Percentiles rank a stretch among this genome's conserved stretches.
These are phyloP conservation scores for Exutisphaerella laricina DNA, from an alignment of 2,329 filamentous ascomycete genomes.

Conservation along the genomic window DNA sequence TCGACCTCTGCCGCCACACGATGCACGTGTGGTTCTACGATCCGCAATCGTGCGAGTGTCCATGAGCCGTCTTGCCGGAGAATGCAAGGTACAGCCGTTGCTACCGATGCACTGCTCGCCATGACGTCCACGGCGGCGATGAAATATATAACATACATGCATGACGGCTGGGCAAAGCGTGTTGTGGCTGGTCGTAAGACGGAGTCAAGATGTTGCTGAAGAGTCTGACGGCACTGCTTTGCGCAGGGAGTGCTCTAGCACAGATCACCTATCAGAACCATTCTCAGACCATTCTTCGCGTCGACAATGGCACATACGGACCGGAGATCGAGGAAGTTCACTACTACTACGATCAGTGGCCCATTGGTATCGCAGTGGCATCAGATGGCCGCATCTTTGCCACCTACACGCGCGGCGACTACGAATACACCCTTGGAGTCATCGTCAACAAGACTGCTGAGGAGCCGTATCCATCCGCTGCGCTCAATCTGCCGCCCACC, in stretches of 20 bases:
- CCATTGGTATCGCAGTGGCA: constrained; percentile 42
- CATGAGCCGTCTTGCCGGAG: constrained; percentile 2
- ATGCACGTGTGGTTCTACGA: no score
- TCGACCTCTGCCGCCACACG: no score
- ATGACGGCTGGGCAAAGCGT: not conserved
- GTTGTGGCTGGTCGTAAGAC: not conserved
- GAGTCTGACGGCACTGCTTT: constrained; percentile 9
- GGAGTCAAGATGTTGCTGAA: constrained; percentile 1
- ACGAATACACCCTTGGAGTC: constrained; percentile 45
- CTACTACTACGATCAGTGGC: constrained; percentile 43
- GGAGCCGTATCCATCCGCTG: constrained; percentile 41
- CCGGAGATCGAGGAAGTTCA: constrained; percentile 46
- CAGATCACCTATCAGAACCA: constrained; percentile 26
- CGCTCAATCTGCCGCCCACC: constrained; percentile 33
- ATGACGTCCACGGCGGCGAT: not conserved
- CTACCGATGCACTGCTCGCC: not conserved
- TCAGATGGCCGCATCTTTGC: constrained; percentile 41
- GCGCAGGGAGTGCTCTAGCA: constrained; percentile 14
- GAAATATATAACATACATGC: not conserved
- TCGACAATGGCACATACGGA: constrained; percentile 46
- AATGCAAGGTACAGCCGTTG: constrained; percentile 1
- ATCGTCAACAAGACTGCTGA: constrained; percentile 46
- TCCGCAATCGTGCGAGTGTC: no score
- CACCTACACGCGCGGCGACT: constrained; percentile 44
- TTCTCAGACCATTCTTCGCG: constrained; percentile 35